Evolutionary conservation across 2,329 filamentous ascomycete genomes (phyloP).

Genomic region (Verticillium alfalfae): DNA sequence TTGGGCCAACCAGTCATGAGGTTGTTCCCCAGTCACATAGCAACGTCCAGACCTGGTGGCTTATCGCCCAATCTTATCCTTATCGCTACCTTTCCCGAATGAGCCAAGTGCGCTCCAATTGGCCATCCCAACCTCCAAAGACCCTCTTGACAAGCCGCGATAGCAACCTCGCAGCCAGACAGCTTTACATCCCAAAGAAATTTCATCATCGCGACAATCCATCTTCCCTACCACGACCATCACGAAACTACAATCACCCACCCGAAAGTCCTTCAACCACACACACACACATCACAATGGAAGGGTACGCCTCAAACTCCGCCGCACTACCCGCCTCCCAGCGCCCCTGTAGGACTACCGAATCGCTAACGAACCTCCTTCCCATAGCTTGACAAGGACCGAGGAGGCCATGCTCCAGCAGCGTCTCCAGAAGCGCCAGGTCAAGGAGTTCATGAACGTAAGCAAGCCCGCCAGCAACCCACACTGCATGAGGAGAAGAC

Average conservation of each 20-base stretch:
- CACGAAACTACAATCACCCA: not conserved
- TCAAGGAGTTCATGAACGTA: constrained; percentile 98
- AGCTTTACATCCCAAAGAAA: constrained; percentile 8
- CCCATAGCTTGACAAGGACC: constrained; percentile 56
- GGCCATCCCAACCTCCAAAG: not conserved
- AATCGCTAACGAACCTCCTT: constrained; percentile 5
- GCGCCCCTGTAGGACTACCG: not conserved
- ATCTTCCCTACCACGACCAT: not conserved
- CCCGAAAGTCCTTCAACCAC: not conserved
- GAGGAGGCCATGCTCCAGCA: constrained; percentile 91
- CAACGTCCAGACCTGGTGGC: not conserved
- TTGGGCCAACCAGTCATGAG: too few relatives aligned
- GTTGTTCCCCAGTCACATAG: too few relatives aligned
- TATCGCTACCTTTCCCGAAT: not conserved
- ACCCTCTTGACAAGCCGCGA: not conserved
- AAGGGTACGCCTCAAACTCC: constrained; percentile 10
- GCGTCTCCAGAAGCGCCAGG: constrained; percentile 96
- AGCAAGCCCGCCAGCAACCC: constrained; percentile 22
- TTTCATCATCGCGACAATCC: constrained; percentile 12
- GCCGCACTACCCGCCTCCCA: not conserved
- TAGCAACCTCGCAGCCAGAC: not conserved
- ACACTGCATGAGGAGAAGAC: too few relatives aligned
- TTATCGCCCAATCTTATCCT: not conserved
- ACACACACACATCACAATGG: constrained; percentile 8
- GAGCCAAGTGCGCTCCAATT: not conserved